A percentile compares a stretch with the other conserved stretches of the same genome.
phyloP scores from a whole-genome alignment of 73 alveolate species.

The Symbiodinium natans region DNA sequence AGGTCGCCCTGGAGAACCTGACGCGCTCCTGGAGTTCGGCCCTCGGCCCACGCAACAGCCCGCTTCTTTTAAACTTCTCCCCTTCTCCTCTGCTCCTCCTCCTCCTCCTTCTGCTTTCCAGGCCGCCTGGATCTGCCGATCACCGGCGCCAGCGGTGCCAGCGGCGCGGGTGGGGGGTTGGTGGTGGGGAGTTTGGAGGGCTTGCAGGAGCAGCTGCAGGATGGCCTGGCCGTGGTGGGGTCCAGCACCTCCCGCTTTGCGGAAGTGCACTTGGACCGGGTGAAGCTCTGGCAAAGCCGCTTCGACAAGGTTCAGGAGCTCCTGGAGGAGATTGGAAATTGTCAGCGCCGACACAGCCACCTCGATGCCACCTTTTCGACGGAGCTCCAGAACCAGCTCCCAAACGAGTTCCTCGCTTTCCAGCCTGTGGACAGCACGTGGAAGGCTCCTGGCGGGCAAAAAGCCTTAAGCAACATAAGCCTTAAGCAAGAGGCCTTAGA shows the following conservation, averaged over 20 bases:
- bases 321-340: constrained; percentile 5
- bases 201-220: constrained; percentile 22
- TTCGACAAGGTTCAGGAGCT: constrained; percentile 71
- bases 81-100: too few species aligned
- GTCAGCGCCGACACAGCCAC: neutral
- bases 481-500: too few species aligned
- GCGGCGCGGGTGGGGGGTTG: neutral
- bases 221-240: constrained; percentile 49
- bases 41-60: neutral
- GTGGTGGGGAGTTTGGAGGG: neutral
- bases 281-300: constrained; percentile 64
- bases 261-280: constrained; percentile 53
- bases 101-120: too few species aligned
- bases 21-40: constrained; percentile 36
- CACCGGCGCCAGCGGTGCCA: neutral
- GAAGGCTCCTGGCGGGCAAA: constrained; percentile 2
- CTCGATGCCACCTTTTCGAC: neutral
- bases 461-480: too few species aligned
- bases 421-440: constrained; percentile 41
- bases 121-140: constrained; percentile 3
- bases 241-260: constrained; percentile 30
- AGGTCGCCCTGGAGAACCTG: constrained; percentile 45
- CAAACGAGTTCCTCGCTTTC: constrained; percentile 28
- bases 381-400: neutral
- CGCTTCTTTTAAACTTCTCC: too few species aligned